Conservation (phyloP, 2,329 filamentous ascomycete genomes). For the Westerdykella aurantiaca region DNA sequence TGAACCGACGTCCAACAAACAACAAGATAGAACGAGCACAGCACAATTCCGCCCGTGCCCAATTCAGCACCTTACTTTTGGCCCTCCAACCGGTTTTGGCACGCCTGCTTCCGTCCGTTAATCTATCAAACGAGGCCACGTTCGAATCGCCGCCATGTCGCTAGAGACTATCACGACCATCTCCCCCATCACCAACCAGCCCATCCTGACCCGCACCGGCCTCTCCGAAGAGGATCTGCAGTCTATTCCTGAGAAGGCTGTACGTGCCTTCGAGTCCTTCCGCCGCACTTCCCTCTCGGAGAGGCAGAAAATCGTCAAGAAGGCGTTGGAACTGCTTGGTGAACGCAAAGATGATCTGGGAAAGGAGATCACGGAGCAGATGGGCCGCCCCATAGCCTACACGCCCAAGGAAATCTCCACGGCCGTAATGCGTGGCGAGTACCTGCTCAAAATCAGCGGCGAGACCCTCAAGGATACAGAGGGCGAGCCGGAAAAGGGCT, state of each 20-base stretch:
- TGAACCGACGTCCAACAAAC: background rate
- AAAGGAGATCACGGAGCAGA: constrained; percentile 83
- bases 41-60: background rate
- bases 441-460: constrained; percentile 75
- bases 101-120: constrained; percentile 10
- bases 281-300: constrained; percentile 67
- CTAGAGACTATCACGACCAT: constrained; percentile 66
- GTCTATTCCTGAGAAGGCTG: constrained; percentile 64
- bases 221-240: constrained; percentile 65
- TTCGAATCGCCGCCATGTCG: constrained; percentile 38
- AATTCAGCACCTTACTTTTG: background rate
- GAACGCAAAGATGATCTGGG: constrained; percentile 74
- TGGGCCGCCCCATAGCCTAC: constrained; percentile 89
- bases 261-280: constrained; percentile 70
- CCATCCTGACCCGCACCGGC: constrained; percentile 73
- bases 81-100: background rate
- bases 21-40: background rate
- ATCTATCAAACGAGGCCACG: constrained; percentile 11
- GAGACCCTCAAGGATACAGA: constrained; percentile 73
- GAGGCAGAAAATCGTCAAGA: constrained; percentile 73
- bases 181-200: constrained; percentile 82
- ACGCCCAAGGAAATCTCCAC: constrained; percentile 78
- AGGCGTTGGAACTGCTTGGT: constrained; percentile 65
- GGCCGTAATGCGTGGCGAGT: constrained; percentile 77
- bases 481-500: constrained; percentile 79